A percentile compares a stretch with the other conserved stretches of the same genome.
Evolutionary conservation across 108 stramenopile genomes (phyloP).

Genomic region (Cyclostephanos tholiformis): DNA sequence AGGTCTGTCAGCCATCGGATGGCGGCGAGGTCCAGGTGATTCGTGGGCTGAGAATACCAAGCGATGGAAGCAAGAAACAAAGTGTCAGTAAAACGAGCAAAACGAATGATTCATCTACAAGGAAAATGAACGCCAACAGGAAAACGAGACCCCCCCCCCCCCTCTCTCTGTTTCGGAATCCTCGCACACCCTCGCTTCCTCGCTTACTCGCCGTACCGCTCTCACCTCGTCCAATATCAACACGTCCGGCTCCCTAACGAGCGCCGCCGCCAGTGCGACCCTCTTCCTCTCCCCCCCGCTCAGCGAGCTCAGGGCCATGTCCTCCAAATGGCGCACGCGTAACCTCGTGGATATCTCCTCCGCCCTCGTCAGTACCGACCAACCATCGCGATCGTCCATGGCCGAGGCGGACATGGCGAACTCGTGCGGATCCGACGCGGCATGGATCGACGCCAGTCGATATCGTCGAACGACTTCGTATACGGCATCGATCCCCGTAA

Average conservation of each 20-base stretch:
- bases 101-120: background rate
- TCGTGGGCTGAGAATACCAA: slow-evolving; percentile 64
- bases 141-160: background rate
- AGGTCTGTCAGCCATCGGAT: slow-evolving; percentile 94
- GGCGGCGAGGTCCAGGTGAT: slow-evolving; percentile 93
- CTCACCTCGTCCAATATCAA: slow-evolving; percentile 69
- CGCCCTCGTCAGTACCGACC: slow-evolving; percentile 77
- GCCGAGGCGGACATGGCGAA: slow-evolving; percentile 66
- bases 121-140: background rate
- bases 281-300: slow-evolving; percentile 85
- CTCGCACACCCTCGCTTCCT: too few relatives aligned
- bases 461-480: slow-evolving; percentile 70
- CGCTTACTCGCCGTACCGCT: background rate
- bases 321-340: slow-evolving; percentile 66
- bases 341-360: slow-evolving; percentile 79
- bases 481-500: slow-evolving; percentile 34
- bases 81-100: too few relatives aligned
- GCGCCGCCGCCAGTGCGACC: slow-evolving; percentile 80
- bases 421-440: slow-evolving; percentile 59
- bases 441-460: slow-evolving; percentile 49
- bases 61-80: background rate
- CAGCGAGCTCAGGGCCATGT: slow-evolving; percentile 61
- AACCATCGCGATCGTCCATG: slow-evolving; percentile 75
- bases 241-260: slow-evolving; percentile 83
- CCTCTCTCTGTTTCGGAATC: too few relatives aligned